Conservation (phyloP, 108 stramenopile genomes). For the Phaeodactylum tricornutum region DNA sequence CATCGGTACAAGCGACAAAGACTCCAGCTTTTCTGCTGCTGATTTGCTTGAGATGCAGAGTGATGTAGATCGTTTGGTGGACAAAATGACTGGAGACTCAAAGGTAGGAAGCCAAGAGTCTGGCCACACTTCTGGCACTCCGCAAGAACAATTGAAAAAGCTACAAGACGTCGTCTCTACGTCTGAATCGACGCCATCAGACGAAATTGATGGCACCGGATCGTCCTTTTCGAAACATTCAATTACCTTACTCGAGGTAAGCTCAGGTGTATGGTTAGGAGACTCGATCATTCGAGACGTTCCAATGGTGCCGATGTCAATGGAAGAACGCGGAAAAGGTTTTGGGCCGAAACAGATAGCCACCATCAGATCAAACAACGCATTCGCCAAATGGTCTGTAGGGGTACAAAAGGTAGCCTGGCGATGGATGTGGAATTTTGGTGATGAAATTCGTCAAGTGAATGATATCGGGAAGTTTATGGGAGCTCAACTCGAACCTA, state of each 20-base stretch:
- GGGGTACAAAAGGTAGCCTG: constrained; percentile 74
- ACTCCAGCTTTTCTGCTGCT: constrained; percentile 11
- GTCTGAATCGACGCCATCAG: no score
- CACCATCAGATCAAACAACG: constrained; percentile 7
- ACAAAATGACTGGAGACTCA: constrained; percentile 21
- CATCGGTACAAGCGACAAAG: constrained; percentile 3
- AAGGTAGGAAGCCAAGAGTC: constrained; percentile 4
- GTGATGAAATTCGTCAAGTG: constrained; percentile 38
- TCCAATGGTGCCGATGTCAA: constrained; percentile 16
- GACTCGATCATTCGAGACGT: constrained; percentile 62
- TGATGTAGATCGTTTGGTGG: constrained; percentile 38
- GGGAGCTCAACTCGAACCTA: constrained; percentile 11
- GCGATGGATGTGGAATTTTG: constrained; percentile 65
- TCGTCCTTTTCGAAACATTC: constrained; percentile 22
- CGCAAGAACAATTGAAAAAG: background rate
- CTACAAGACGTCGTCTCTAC: background rate
- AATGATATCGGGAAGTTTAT: constrained; percentile 23
- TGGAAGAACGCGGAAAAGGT: constrained; percentile 13
- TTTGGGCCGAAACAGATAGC: constrained; percentile 18
- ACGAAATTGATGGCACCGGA: background rate
- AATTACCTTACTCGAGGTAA: constrained; percentile 44
- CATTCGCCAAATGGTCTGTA: constrained; percentile 49
- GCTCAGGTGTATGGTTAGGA: constrained; percentile 63
- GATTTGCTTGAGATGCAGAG: constrained; percentile 34
- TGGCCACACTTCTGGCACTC: no score